A percentile compares a stretch with the other conserved stretches of the same genome.
Conservation (phyloP, 2,329 filamentous ascomycete species). For the Stemphylium vesicarium region DNA sequence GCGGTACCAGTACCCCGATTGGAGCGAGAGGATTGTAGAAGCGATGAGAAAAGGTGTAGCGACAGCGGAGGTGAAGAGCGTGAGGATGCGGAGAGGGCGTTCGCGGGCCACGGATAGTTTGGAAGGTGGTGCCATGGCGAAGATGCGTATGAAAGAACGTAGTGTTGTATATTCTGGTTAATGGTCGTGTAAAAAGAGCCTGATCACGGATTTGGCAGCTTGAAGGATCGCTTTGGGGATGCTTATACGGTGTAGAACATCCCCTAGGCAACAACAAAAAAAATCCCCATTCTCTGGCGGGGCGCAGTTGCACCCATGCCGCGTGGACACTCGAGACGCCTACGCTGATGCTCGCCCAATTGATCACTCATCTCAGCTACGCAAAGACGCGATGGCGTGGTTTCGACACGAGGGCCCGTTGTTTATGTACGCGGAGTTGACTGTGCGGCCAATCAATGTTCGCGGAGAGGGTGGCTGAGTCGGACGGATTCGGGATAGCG, state of each 20-base stretch:
- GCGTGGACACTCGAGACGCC: slow-evolving; percentile 13
- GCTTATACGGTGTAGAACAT: neutral
- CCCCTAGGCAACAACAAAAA: slow-evolving; percentile 23
- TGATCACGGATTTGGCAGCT: neutral
- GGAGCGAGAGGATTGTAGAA: slow-evolving; percentile 13
- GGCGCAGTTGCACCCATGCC: neutral
- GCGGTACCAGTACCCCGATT: neutral
- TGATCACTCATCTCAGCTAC: neutral
- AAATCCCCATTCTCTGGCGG: neutral
- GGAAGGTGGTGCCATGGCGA: too few relatives aligned
- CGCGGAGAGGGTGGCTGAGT: neutral
- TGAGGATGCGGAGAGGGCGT: slow-evolving; percentile 15
- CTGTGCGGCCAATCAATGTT: neutral
- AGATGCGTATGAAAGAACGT: neutral
- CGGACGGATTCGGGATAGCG: neutral
- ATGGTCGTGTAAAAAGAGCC: too few relatives aligned
- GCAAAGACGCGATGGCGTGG: neutral
- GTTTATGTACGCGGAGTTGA: neutral
- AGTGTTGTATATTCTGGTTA: neutral
- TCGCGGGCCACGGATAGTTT: slow-evolving; percentile 4
- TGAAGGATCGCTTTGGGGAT: too few relatives aligned
- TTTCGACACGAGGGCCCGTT: too few relatives aligned
- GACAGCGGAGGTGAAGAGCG: slow-evolving; percentile 14
- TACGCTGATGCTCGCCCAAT: neutral
- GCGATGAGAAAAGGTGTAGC: slow-evolving; percentile 21